Percentiles rank a stretch among this genome's conserved stretches.
Evolutionary conservation across 331 rosid species (phyloP).

Genomic region (Cydonia oblonga): DNA sequence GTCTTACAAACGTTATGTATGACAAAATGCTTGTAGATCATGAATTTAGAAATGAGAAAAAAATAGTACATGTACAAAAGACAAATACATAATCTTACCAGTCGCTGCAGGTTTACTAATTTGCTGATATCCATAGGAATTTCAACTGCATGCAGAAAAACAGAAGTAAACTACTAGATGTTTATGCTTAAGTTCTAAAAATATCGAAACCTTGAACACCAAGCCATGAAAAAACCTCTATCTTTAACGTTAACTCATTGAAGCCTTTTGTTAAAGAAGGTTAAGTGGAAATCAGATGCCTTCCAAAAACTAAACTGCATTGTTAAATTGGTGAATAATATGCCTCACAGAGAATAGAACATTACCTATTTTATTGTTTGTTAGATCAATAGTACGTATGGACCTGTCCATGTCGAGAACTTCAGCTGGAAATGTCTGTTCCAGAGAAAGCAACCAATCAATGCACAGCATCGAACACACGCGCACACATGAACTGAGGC

Average conservation of each 20-base stretch:
- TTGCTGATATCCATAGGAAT: conserved; percentile 74
- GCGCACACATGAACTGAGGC: neutral
- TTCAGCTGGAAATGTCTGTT: conserved; percentile 76
- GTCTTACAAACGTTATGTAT: neutral
- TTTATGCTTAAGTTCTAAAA: neutral
- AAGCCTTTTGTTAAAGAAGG: neutral
- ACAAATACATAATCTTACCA: conserved; percentile 40
- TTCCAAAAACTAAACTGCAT: neutral
- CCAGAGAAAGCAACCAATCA: neutral
- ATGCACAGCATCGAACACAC: neutral
- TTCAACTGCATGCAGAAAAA: conserved; percentile 46
- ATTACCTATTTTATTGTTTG: conserved; percentile 74
- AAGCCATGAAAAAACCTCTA: too few species aligned
- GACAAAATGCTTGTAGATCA: neutral
- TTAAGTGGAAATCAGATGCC: neutral
- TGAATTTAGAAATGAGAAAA: neutral
- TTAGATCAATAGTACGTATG: conserved; percentile 77
- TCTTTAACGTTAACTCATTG: too few species aligned
- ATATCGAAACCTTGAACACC: neutral
- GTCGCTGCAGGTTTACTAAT: conserved; percentile 65
- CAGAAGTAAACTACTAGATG: neutral
- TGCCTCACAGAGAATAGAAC: neutral
- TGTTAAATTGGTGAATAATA: neutral
- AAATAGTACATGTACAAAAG: conserved; percentile 9
- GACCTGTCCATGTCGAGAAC: conserved; percentile 66